These are phyloP conservation scores for Epichloe hybrida DNA, from an alignment of 2,329 filamentous ascomycete genomes.

Conservation along the genomic window DNA sequence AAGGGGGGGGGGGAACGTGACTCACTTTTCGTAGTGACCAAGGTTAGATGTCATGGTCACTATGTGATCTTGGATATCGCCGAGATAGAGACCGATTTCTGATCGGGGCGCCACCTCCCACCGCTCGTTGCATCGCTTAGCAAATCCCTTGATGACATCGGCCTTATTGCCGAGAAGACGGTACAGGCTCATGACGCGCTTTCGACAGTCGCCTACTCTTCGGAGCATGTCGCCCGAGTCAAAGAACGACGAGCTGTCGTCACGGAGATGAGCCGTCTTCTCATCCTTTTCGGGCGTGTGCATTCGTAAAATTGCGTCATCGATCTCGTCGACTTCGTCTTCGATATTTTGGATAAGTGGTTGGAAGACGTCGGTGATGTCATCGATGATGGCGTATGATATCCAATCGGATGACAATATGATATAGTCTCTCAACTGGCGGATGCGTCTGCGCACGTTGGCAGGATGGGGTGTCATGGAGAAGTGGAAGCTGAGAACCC, in stretches of 20 bases:
- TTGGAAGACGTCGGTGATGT: slow-evolving; percentile 93
- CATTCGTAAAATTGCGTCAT: slow-evolving; percentile 75
- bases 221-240: slow-evolving; percentile 71
- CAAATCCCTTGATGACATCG: slow-evolving; percentile 97
- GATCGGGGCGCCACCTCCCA: slow-evolving; percentile 92
- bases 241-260: slow-evolving; percentile 28
- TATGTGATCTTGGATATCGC: slow-evolving; percentile 98
- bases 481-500: slow-evolving; percentile 93
- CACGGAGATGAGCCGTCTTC: slow-evolving; percentile 33
- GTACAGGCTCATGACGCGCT: slow-evolving; percentile 95
- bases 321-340: slow-evolving; percentile 92
- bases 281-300: slow-evolving; percentile 46
- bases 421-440: slow-evolving; percentile 86
- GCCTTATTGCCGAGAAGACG: slow-evolving; percentile 90
- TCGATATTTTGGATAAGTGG: slow-evolving; percentile 88
- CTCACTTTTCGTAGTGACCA: slow-evolving; percentile 89
- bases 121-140: slow-evolving; percentile 93
- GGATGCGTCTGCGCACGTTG: slow-evolving; percentile 85
- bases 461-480: slow-evolving; percentile 91
- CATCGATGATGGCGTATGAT: slow-evolving; percentile 93
- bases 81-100: slow-evolving; percentile 93
- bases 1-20: slow-evolving; percentile 7
- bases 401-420: slow-evolving; percentile 95
- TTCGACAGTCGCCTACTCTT: slow-evolving; percentile 83
- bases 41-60: slow-evolving; percentile 97